Evolutionary conservation across 2,329 filamentous ascomycete genomes (phyloP), one percentile per base, ranked within the genome.

Genomic region (Myriosclerotinia duriaeana): DNA sequence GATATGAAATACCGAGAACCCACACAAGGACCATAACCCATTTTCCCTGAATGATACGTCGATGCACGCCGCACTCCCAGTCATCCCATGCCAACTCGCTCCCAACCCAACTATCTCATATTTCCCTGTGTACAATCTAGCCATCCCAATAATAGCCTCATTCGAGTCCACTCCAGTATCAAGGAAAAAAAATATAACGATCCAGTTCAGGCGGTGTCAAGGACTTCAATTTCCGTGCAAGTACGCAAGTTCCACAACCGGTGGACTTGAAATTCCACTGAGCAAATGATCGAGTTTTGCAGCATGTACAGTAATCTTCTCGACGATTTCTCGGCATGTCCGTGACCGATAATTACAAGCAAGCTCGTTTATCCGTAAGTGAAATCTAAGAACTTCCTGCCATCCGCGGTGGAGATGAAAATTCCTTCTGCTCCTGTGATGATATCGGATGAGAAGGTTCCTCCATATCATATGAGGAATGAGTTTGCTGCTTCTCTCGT

Each of bases 61-160:
- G 85, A 83, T 0, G 80, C 79, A 0, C 80, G 77, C 0, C 0
- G 86, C 79, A 3, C 79, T 83, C 5, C 79, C 78, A 0, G 86
- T 89, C 67, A 89, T 78, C 20, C 87, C 87, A 75, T 90, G 87
- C 78, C 82, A 89, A 44, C 82, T 85, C 0, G 82, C 82, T 0
- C 80, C 81, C 63, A 89, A 78, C 0, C 80, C 87, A 6, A 89
- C 84, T 61, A 90, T 82, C 74, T 89, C 86, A 71, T 86, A 89
- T 62, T 87, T 88, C 0, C 86, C 85, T 0, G 87, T 89, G 71
- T 83, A 87, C 12, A 80, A 76, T 71, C 89, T 89, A 4, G 87
- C 87, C 70, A 89, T 80, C 66, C 86, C 85, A 66, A 89, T 86
- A 2, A 87, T 87, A 3, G 85, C 85, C 70, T 90, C 87, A 68